Base-by-base conservation (phyloP, 352 stramenopile genomes). In the Peronospora belbahrii region DNA sequence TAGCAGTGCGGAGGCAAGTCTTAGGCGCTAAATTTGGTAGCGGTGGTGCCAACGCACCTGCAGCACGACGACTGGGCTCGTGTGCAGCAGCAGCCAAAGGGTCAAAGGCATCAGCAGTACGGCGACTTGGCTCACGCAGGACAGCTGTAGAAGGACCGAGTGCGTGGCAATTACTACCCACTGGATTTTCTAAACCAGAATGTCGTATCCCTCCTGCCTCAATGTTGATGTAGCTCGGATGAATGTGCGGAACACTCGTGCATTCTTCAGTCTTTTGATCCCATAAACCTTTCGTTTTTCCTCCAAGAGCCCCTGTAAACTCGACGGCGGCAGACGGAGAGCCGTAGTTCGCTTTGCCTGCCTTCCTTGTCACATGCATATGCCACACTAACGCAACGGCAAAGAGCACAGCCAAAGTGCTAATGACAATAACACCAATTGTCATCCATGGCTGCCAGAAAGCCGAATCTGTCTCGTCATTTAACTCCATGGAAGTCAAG, bases 361-460 rank as follows among this genome's bases (percentile, higher is more conserved):
- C n/a, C n/a, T n/a, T n/a, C n/a, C n/a, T n/a, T n/a, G n/a, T n/a
- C 19, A 62, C 42, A 3, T 56, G 68, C 51, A 78, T 47, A 15
- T 68, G 71, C 71, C 72, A 86, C 6, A 56, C 38, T 27, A 80
- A 42, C 1, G 66, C 70, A 23, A 85, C 79, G 15, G 72, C 40
- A 22, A 84, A 71, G n/a, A 87, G 54, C 35, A 83, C 22, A 11
- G 52, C 49, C 2, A 87, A 22, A 5, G 63, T 80, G 3, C 62
- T 70, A 1, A 75, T 56, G 7, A 85, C 52, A 30, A 85, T 59
- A 2, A 63, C 56, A 13, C 68, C 76, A 43, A 88, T 74, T 11
- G 67, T 84, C 73, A 88, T 88, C 76, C 76, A 88, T 11, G 76
- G 73, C 54, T 88, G 68, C 76, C 73, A 88, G 52, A 85, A 85